phyloP scores from a whole-genome alignment of 1,284 basidiomycete species.

The Ceratobasidium sp. region DNA sequence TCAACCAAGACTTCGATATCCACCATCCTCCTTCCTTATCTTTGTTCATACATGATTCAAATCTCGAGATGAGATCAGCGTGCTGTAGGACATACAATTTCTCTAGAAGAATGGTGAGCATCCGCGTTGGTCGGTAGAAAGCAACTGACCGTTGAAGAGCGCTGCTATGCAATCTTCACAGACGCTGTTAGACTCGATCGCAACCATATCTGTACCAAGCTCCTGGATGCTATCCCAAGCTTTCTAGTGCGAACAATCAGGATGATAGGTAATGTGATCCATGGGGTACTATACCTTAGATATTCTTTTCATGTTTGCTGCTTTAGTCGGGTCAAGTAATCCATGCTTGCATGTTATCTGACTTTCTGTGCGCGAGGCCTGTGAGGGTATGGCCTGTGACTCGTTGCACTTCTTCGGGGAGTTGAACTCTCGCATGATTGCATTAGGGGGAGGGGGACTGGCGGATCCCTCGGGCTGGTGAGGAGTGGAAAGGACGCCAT shows the following conservation, averaged over 20 bases:
- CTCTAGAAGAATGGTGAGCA: constrained; percentile 16
- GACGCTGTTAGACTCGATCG: constrained; percentile 24
- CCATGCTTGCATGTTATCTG: constrained; percentile 33
- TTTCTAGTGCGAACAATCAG: not conserved
- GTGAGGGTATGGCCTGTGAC: not conserved
- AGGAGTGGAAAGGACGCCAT: not conserved
- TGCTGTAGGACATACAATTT: constrained; percentile 34
- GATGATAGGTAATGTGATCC: not conserved
- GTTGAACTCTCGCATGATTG: not conserved
- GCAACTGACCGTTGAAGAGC: constrained; percentile 20
- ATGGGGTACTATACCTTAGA: constrained; percentile 14
- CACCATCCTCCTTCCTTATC: constrained; percentile 30
- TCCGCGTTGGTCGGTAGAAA: not conserved
- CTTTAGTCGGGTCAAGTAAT: constrained; percentile 24
- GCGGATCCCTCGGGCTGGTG: not conserved
- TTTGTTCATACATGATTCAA: constrained; percentile 12
- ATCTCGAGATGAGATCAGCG: constrained; percentile 8
- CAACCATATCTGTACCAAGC: not conserved
- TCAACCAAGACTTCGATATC: constrained; percentile 41
- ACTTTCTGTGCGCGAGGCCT: not conserved
- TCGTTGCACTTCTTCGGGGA: not conserved
- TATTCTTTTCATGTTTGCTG: constrained; percentile 37
- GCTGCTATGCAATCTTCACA: constrained; percentile 27
- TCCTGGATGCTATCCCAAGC: constrained; percentile 29
- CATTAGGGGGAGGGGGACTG: constrained; percentile 15